These are phyloP conservation scores for Saccharomyces hybrid DNA, from an alignment of 1,139 yeast species.

Conservation along the genomic window DNA sequence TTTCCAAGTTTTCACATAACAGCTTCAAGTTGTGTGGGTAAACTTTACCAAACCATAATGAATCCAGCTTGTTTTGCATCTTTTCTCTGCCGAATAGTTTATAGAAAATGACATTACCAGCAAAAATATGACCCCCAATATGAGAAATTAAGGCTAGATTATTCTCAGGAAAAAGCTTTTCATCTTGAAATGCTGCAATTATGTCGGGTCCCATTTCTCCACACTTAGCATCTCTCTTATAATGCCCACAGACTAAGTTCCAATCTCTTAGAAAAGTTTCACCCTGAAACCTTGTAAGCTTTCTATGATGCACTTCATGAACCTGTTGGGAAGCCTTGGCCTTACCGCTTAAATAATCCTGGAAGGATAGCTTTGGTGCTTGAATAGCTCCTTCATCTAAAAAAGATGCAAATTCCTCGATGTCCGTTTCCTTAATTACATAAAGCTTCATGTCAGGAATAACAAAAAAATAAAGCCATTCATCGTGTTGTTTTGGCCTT, in stretches of 20 bases:
- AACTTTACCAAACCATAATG: slow-evolving; percentile 23
- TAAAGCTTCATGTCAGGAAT: slow-evolving; percentile 22
- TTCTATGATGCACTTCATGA: background rate
- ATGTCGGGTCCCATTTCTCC: slow-evolving; percentile 19
- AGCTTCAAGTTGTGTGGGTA: slow-evolving; percentile 14
- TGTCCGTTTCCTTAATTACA: slow-evolving; percentile 7
- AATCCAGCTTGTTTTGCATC: slow-evolving; percentile 10
- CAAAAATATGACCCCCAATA: slow-evolving; percentile 28
- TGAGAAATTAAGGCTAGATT: slow-evolving; percentile 22
- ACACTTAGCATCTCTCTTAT: slow-evolving; percentile 23
- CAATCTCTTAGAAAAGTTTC: slow-evolving; percentile 9
- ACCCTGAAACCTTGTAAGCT: slow-evolving; percentile 6
- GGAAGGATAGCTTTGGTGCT: slow-evolving; percentile 9
- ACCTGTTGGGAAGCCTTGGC: slow-evolving; percentile 7
- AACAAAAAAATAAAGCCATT: slow-evolving; percentile 14
- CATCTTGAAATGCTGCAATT: slow-evolving; percentile 6
- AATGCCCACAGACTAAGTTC: slow-evolving; percentile 23
- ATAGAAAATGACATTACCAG: slow-evolving; percentile 24
- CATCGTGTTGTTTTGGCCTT: slow-evolving; percentile 1
- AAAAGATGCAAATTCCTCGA: slow-evolving; percentile 15
- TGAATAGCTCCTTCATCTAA: slow-evolving; percentile 13
- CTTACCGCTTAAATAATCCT: slow-evolving; percentile 15
- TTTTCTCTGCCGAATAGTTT: slow-evolving; percentile 5
- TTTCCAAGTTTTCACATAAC: slow-evolving; percentile 9
- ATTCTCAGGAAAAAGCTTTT: slow-evolving; percentile 2